Evolutionary conservation across 805 yeast genomes (phyloP).

Genomic region (Lipomyces kockii): DNA sequence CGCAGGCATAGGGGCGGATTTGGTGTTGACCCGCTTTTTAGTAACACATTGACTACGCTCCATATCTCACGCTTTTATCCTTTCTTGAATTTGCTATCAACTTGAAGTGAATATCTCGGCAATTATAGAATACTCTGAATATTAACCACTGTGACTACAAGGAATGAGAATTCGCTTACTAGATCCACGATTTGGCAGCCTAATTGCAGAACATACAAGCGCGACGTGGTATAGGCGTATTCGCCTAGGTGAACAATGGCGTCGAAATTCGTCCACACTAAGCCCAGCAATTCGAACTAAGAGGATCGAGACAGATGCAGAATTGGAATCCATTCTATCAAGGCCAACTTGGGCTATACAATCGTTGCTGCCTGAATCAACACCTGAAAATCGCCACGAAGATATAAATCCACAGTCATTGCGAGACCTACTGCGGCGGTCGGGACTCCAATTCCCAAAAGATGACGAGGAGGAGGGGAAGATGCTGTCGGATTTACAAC

Average conservation of each 20-base stretch:
- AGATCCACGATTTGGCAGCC: background rate
- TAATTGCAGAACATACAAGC: background rate
- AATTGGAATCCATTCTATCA: slow-evolving; percentile 18
- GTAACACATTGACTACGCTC: background rate
- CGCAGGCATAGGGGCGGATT: background rate
- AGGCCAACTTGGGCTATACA: slow-evolving; percentile 24
- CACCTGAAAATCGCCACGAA: slow-evolving; percentile 10
- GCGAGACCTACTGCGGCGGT: slow-evolving; percentile 40
- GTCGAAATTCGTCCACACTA: background rate
- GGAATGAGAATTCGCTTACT: background rate
- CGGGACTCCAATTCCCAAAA: slow-evolving; percentile 40
- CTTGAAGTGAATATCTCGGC: no score
- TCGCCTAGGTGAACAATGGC: background rate
- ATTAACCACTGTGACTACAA: background rate
- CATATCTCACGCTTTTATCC: background rate
- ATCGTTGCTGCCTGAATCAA: slow-evolving; percentile 12
- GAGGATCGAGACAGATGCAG: slow-evolving; percentile 14
- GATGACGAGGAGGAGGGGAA: slow-evolving; percentile 34
- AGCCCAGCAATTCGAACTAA: background rate
- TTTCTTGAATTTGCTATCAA: no score
- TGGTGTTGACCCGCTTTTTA: no score
- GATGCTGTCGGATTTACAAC: slow-evolving; percentile 42
- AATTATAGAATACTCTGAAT: background rate
- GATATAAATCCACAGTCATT: slow-evolving; percentile 36
- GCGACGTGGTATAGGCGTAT: background rate